phyloP scores from a whole-genome alignment of 495 filamentous ascomycete species.

The Penicillium bovifimosum region DNA sequence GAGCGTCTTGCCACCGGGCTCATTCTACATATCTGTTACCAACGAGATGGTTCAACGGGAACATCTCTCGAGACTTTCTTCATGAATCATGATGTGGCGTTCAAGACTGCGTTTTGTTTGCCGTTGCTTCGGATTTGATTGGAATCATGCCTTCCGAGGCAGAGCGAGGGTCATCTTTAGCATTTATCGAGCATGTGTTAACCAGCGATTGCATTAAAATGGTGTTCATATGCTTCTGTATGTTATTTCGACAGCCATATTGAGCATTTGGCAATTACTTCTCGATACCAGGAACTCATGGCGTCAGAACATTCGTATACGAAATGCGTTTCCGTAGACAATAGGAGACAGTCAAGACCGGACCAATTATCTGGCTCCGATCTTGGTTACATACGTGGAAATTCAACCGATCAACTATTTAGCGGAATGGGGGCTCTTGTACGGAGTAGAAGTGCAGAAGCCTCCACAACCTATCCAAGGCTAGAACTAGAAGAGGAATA shows the following conservation, averaged over 20 bases:
- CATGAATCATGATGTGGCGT: background rate
- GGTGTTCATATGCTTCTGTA: background rate
- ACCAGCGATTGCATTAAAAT: background rate
- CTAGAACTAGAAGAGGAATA: no score
- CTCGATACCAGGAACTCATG: background rate
- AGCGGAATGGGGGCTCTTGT: no score
- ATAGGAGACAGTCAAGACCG: no score
- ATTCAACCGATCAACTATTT: no score
- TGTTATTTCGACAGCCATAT: background rate
- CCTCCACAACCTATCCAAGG: no score
- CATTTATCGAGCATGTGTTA: background rate
- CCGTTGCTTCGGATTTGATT: background rate
- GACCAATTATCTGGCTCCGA: no score
- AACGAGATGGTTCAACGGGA: conserved; percentile 79
- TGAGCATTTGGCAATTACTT: background rate
- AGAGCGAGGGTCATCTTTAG: background rate
- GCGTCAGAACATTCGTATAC: background rate
- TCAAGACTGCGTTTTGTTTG: background rate
- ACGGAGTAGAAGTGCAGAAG: no score
- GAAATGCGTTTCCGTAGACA: no score
- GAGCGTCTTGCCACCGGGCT: conserved; percentile 61
- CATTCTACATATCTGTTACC: conserved; percentile 63
- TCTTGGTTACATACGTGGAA: no score
- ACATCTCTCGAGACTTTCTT: conserved; percentile 27
- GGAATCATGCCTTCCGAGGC: background rate